A percentile compares a stretch with the other conserved stretches of the same genome.
Evolutionary conservation across 176 grass and related monocot genomes (phyloP).

Genomic region (Pharus latifolius): DNA sequence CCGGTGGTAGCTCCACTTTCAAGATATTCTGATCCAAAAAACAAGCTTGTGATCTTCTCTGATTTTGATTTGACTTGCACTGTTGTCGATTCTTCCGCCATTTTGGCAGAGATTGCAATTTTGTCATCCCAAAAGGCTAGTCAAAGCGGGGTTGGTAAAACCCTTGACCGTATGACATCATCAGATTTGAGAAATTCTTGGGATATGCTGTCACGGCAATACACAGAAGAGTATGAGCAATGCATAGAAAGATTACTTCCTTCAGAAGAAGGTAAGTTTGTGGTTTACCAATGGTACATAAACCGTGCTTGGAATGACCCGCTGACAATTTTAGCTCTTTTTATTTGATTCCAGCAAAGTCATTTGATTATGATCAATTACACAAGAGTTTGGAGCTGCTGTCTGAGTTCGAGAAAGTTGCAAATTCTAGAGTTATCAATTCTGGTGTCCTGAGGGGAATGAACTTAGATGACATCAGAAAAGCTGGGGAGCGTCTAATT

Average conservation of each 20-base stretch:
- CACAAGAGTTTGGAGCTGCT: conserved; percentile 58
- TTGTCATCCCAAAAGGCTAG: conserved; percentile 62
- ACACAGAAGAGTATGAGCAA: conserved; percentile 71
- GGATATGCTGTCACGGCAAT: conserved; percentile 69
- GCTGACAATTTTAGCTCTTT: neutral
- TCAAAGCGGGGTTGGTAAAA: conserved; percentile 43
- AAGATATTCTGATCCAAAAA: conserved; percentile 54
- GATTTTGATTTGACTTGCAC: conserved; percentile 99
- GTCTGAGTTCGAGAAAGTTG: conserved; percentile 77
- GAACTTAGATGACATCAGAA: conserved; percentile 86
- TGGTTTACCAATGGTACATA: conserved; percentile 10
- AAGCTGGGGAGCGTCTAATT: conserved; percentile 69
- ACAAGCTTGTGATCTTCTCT: conserved; percentile 66
- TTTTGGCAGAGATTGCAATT: conserved; percentile 87
- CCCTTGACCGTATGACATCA: conserved; percentile 28
- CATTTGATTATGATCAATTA: conserved; percentile 62
- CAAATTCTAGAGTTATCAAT: conserved; percentile 83
- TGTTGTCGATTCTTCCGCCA: conserved; percentile 81
- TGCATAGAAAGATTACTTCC: conserved; percentile 81
- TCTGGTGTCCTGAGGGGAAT: conserved; percentile 83
- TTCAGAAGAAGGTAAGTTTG: conserved; percentile 54
- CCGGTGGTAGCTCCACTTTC: conserved; percentile 63
- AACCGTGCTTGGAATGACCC: neutral
- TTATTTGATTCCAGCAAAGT: conserved; percentile 41
- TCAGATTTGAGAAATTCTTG: conserved; percentile 64